Conservation (phyloP, 805 yeast genomes). For the Myxozyma monticola region DNA sequence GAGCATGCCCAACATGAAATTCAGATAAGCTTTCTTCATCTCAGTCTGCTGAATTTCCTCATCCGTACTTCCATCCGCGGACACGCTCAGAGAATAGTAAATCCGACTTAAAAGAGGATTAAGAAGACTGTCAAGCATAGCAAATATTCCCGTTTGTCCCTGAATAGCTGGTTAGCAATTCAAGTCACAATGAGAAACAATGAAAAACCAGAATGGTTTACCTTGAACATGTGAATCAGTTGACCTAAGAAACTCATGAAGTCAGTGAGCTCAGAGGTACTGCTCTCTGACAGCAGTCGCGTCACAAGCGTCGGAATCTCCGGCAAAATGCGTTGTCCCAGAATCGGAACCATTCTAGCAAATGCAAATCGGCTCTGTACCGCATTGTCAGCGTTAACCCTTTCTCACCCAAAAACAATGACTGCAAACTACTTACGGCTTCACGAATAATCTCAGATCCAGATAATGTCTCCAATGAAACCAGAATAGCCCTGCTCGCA, state of each 20-base stretch:
- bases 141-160: slow-evolving; percentile 62
- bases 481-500: slow-evolving; percentile 78
- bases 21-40: slow-evolving; percentile 68
- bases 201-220: neutral
- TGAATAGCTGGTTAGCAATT: neutral
- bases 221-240: slow-evolving; percentile 72
- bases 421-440: slow-evolving; percentile 52
- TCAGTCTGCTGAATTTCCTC: slow-evolving; percentile 61
- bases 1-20: slow-evolving; percentile 65
- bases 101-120: slow-evolving; percentile 61
- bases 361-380: slow-evolving; percentile 73
- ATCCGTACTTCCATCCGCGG: slow-evolving; percentile 53
- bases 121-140: slow-evolving; percentile 68
- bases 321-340: slow-evolving; percentile 53
- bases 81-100: slow-evolving; percentile 22
- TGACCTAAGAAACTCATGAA: slow-evolving; percentile 86
- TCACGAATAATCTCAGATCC: slow-evolving; percentile 72
- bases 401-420: neutral
- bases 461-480: slow-evolving; percentile 75
- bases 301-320: slow-evolving; percentile 72
- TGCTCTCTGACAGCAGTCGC: slow-evolving; percentile 58
- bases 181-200: too few species aligned
- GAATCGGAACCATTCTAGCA: slow-evolving; percentile 78
- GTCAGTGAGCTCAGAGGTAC: slow-evolving; percentile 62
- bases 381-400: too few species aligned